These are phyloP conservation scores for Trichoderma breve DNA, from an alignment of 2,329 filamentous ascomycete species.

Conservation along the genomic window DNA sequence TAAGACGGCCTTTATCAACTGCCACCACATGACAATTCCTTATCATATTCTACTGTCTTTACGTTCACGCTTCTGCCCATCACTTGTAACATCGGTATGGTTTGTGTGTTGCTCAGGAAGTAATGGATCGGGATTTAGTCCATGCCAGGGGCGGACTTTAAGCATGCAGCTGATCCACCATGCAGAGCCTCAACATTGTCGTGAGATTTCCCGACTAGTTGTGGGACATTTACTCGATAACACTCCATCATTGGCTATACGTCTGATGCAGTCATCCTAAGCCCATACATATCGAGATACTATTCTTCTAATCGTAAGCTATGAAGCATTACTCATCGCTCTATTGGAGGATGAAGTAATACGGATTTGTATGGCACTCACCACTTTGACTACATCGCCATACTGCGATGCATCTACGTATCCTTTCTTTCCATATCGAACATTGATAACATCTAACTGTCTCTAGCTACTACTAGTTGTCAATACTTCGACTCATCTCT, in stretches of 20 bases:
- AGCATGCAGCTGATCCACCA: not conserved
- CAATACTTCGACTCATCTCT: not conserved
- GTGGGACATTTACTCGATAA: not conserved
- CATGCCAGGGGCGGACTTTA: not conserved
- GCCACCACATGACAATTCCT: too few species aligned
- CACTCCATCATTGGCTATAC: not conserved
- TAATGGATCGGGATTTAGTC: not conserved
- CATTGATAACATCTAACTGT: fast-evolving
- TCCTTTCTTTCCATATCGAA: not conserved
- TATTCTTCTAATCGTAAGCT: not conserved
- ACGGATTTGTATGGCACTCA: not conserved
- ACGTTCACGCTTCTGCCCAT: not conserved
- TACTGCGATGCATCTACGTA: not conserved
- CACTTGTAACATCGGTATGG: fast-evolving
- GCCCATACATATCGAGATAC: not conserved
- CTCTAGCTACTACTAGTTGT: not conserved
- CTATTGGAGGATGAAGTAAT: not conserved
- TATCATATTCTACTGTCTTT: too few species aligned
- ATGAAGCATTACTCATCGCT: not conserved
- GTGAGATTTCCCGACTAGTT: not conserved
- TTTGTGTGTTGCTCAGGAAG: too few species aligned
- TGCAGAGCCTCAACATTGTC: not conserved
- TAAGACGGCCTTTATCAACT: not conserved
- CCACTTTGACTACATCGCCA: not conserved
- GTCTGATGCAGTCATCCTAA: not conserved